These are phyloP conservation scores for Lophium mytilinum DNA, from an alignment of 495 filamentous ascomycete genomes.

Conservation along the genomic window DNA sequence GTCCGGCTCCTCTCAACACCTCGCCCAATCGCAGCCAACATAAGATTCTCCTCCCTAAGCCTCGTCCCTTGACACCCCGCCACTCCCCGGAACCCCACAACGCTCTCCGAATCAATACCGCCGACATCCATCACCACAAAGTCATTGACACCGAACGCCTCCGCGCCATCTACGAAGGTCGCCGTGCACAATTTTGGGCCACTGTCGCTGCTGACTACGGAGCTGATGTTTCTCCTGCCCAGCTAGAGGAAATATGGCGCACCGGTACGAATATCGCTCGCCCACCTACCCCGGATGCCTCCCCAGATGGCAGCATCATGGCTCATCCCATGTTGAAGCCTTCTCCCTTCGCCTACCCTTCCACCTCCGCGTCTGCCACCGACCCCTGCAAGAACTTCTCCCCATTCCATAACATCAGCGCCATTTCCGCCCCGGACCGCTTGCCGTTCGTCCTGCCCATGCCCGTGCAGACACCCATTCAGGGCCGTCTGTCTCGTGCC, in stretches of 20 bases:
- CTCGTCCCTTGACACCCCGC: constrained; percentile 18
- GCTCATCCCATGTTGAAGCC: constrained; percentile 21
- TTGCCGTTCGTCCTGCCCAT: constrained; percentile 24
- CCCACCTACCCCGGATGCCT: constrained; percentile 27
- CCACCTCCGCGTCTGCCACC: constrained; percentile 9
- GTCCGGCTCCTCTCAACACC: constrained; percentile 9
- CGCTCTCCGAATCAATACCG: constrained; percentile 27
- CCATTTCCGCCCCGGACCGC: constrained; percentile 27
- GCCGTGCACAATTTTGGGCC: constrained; percentile 64
- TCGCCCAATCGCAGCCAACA: constrained; percentile 26
- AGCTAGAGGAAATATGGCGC: constrained; percentile 64
- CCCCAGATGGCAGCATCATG: constrained; percentile 25
- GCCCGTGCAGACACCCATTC: constrained; percentile 8
- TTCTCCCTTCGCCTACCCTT: constrained; percentile 20
- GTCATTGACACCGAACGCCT: constrained; percentile 61
- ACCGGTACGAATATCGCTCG: constrained; percentile 11
- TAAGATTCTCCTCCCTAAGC: constrained; percentile 30
- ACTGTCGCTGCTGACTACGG: constrained; percentile 65
- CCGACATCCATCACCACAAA: constrained; percentile 20
- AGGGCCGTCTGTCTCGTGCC: background rate
- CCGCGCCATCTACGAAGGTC: constrained; percentile 57
- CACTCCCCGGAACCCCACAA: constrained; percentile 24
- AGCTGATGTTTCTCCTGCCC: constrained; percentile 49
- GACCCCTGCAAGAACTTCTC: constrained; percentile 19
- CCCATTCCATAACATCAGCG: constrained; percentile 18